Percentiles rank a stretch among this genome's conserved stretches.
Conservation (phyloP, 1,139 yeast species). For the Wickerhamomyces sp. region DNA sequence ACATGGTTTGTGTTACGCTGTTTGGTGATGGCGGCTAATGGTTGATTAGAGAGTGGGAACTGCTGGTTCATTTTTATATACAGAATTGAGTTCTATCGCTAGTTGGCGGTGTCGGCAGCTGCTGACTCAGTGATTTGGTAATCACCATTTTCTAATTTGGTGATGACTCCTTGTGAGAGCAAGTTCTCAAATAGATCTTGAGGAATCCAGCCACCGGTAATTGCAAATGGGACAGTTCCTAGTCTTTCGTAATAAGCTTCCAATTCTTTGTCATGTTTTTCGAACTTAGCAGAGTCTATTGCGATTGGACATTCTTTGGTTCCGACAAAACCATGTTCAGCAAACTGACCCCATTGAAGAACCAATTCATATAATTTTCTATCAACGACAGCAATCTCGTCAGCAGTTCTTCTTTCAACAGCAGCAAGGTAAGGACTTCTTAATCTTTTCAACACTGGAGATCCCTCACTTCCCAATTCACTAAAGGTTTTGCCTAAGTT, state of each 20-base stretch:
- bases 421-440: conserved; percentile 66
- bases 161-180: conserved; percentile 60
- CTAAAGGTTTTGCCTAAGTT: conserved; percentile 59
- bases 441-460: conserved; percentile 58
- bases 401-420: conserved; percentile 53
- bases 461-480: conserved; percentile 74
- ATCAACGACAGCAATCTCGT: conserved; percentile 62
- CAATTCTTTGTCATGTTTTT: conserved; percentile 52
- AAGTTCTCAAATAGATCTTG: conserved; percentile 81
- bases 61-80: background rate
- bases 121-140: conserved; percentile 26
- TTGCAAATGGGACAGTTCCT: conserved; percentile 74
- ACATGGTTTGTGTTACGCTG: conserved; percentile 2
- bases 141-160: conserved; percentile 40
- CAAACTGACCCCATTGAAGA: conserved; percentile 70
- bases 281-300: conserved; percentile 48
- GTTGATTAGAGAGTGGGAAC: no score
- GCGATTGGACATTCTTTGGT: conserved; percentile 51
- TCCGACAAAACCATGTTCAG: conserved; percentile 51
- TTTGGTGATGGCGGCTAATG: background rate
- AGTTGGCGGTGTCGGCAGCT: conserved; percentile 15
- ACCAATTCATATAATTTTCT: conserved; percentile 67
- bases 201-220: conserved; percentile 94
- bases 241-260: conserved; percentile 65
- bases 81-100: background rate